Conservation (phyloP, 129 eudicot genomes). For the Kitagawia praeruptora region DNA sequence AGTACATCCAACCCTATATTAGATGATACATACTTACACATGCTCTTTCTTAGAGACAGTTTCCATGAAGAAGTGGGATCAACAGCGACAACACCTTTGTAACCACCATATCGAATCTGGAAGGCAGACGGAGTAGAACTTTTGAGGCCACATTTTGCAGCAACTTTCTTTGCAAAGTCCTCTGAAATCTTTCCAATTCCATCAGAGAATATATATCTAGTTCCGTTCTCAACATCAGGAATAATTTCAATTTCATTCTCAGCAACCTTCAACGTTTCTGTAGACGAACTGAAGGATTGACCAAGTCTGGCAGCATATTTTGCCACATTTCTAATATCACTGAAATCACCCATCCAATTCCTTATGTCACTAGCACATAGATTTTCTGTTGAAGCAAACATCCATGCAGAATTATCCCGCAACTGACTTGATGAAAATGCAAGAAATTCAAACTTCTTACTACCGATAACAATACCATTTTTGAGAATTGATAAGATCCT, state of each 20-base stretch:
- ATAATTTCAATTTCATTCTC: slow-evolving; percentile 33
- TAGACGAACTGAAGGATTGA: slow-evolving; percentile 59
- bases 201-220: slow-evolving; percentile 44
- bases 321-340: slow-evolving; percentile 45
- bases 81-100: slow-evolving; percentile 60
- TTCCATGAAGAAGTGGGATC: slow-evolving; percentile 43
- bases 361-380: slow-evolving; percentile 40
- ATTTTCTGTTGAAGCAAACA: slow-evolving; percentile 46
- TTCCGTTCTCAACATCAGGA: slow-evolving; percentile 27
- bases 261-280: slow-evolving; percentile 42
- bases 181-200: slow-evolving; percentile 62
- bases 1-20: slow-evolving; percentile 44
- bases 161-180: slow-evolving; percentile 45
- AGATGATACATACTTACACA: slow-evolving; percentile 43
- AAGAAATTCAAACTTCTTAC: slow-evolving; percentile 49
- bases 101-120: slow-evolving; percentile 60
- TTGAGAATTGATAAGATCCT: slow-evolving; percentile 37
- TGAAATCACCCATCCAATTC: slow-evolving; percentile 54
- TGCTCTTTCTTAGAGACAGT: slow-evolving; percentile 49
- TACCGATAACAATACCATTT: slow-evolving; percentile 42
- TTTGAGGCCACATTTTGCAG: slow-evolving; percentile 37
- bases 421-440: slow-evolving; percentile 67
- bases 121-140: slow-evolving; percentile 43
- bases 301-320: slow-evolving; percentile 69
- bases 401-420: slow-evolving; percentile 53